Percentiles rank a stretch among this genome's conserved stretches.
Conservation (phyloP, 352 stramenopile species). For the Pythium catenulatum region DNA sequence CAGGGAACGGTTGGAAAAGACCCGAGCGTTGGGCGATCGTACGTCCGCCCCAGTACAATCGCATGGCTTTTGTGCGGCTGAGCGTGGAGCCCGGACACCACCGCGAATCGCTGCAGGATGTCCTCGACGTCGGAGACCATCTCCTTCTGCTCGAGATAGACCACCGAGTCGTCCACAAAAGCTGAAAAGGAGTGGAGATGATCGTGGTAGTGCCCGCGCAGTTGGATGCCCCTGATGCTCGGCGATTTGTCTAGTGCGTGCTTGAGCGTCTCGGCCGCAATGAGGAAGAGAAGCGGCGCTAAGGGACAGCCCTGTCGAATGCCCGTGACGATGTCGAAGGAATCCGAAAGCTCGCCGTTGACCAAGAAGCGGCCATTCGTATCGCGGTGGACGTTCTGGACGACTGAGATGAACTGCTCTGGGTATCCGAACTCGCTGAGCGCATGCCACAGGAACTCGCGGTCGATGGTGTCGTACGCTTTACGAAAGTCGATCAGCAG, state of each 20-base stretch:
- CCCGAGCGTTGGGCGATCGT: neutral
- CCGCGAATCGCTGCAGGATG: neutral
- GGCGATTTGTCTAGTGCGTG: slow-evolving; percentile 1
- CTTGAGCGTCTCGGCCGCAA: slow-evolving; percentile 30
- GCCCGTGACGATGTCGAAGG: neutral
- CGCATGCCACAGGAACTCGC: neutral
- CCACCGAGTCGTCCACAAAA: slow-evolving; percentile 55
- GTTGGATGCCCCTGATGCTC: neutral
- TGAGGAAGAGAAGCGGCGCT: slow-evolving; percentile 54
- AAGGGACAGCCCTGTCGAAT: slow-evolving; percentile 54
- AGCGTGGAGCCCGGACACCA: slow-evolving; percentile 18
- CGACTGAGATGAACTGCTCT: neutral
- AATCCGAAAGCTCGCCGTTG: slow-evolving; percentile 18
- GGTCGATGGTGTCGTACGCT: slow-evolving; percentile 51
- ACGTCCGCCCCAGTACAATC: neutral
- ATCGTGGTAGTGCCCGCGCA: neutral
- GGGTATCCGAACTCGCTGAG: neutral
- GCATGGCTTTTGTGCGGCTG: slow-evolving; percentile 29
- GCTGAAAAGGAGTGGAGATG: slow-evolving; percentile 5
- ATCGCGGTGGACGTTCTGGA: neutral
- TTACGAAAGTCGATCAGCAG: slow-evolving; percentile 46
- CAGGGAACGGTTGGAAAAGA: slow-evolving; percentile 11
- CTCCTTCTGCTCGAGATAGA: neutral
- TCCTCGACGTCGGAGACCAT: neutral
- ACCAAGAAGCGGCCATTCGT: slow-evolving; percentile 25